These are phyloP conservation scores for Fusarium dlaminii DNA, from an alignment of 2,329 filamentous ascomycete species.

Conservation along the genomic window DNA sequence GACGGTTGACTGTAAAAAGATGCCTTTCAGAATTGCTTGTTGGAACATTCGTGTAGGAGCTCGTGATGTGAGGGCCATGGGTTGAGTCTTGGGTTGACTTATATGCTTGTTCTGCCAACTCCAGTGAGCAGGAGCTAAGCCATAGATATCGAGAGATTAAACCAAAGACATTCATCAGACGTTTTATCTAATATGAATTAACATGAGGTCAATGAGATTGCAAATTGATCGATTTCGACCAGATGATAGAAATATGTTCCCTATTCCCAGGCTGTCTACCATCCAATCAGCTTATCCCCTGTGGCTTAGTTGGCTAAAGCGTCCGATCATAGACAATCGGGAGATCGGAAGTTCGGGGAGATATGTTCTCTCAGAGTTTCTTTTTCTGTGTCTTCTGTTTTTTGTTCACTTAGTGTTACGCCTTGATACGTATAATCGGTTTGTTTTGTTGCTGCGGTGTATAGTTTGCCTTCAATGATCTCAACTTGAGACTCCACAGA, in stretches of 20 bases:
- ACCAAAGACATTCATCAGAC: background rate
- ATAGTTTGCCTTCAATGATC: background rate
- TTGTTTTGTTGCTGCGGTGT: background rate
- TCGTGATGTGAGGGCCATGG: background rate
- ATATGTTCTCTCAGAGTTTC: background rate
- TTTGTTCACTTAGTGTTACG: background rate
- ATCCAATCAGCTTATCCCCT: slow-evolving; percentile 34
- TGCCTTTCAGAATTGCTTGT: background rate
- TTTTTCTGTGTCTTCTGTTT: background rate
- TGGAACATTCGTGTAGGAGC: background rate
- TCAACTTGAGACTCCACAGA: background rate
- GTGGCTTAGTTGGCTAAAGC: slow-evolving; percentile 41
- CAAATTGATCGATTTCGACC: background rate
- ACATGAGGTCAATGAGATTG: background rate
- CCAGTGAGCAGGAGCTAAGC: background rate
- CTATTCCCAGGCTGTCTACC: accelerated
- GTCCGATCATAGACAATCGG: slow-evolving; percentile 41
- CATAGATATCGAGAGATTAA: background rate
- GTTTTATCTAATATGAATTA: background rate
- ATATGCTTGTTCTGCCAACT: background rate
- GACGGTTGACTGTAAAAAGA: no score
- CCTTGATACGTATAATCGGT: background rate
- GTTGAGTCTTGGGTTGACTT: background rate
- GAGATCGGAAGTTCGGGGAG: slow-evolving; percentile 46
- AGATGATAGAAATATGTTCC: accelerated